A percentile compares a stretch with the other conserved stretches of the same genome.
These are phyloP conservation scores for Fulvia fulva DNA, from an alignment of 2,329 filamentous ascomycete species.

Conservation along the genomic window DNA sequence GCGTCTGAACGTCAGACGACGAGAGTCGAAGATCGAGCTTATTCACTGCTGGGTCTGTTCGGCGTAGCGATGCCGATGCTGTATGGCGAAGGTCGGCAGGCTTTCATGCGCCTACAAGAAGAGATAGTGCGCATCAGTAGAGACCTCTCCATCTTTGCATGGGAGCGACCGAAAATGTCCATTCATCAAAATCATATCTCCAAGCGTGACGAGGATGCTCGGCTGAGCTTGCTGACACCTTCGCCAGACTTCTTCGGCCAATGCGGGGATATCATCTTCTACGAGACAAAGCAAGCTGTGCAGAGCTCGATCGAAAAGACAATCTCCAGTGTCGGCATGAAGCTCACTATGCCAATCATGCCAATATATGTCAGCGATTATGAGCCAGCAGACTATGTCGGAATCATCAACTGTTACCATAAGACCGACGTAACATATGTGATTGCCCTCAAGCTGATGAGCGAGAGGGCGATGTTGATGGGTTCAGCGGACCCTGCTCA, in stretches of 20 bases:
- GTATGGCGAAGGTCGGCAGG: constrained; percentile 31
- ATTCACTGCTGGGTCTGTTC: constrained; percentile 30
- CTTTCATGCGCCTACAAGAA: constrained; percentile 15
- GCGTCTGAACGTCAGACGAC: constrained; percentile 18
- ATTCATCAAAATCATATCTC: not conserved
- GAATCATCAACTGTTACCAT: not conserved
- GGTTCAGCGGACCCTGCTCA: not conserved
- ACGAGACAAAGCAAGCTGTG: not conserved
- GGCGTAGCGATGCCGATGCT: constrained; percentile 30
- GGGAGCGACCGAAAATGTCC: not conserved
- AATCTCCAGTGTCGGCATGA: not conserved
- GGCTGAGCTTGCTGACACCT: not conserved
- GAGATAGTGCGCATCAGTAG: constrained; percentile 13
- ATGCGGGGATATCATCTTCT: not conserved
- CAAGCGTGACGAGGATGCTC: not conserved
- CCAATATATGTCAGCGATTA: not conserved
- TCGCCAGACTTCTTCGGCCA: not conserved
- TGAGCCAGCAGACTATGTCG: not conserved
- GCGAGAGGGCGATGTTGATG: not conserved
- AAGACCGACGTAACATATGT: not conserved
- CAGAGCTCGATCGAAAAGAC: not conserved
- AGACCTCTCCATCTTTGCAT: constrained; percentile 16
- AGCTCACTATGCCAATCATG: not conserved
- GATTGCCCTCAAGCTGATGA: not conserved
- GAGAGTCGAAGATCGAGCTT: constrained; percentile 28